Evolutionary conservation across 495 filamentous ascomycete genomes (phyloP).

Genomic region (Neurospora intermedia): DNA sequence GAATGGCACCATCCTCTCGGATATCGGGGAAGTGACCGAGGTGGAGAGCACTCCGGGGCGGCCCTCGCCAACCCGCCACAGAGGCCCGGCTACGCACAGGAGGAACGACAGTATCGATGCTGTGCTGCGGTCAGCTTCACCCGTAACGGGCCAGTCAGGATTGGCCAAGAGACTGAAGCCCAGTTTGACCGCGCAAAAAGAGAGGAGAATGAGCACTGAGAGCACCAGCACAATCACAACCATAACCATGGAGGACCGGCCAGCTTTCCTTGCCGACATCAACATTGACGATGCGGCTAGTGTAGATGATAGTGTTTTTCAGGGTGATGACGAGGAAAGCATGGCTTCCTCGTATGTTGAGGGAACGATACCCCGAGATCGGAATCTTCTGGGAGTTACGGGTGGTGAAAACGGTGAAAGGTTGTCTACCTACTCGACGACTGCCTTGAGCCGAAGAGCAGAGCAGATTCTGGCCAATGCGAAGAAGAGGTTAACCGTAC

Average conservation of each 20-base stretch:
- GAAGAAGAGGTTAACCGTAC: conserved; percentile 75
- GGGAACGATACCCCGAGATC: conserved; percentile 20
- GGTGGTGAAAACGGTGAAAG: conserved; percentile 21
- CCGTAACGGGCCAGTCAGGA: conserved; percentile 9
- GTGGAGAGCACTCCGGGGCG: conserved; percentile 41
- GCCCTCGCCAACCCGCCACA: conserved; percentile 16
- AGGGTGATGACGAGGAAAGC: conserved; percentile 50
- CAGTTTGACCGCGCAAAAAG: conserved; percentile 19
- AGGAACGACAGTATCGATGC: neutral
- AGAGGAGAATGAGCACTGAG: conserved; percentile 30
- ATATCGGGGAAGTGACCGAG: conserved; percentile 63
- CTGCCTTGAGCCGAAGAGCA: conserved; percentile 67
- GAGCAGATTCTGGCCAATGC: conserved; percentile 86
- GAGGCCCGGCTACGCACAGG: neutral
- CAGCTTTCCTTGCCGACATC: conserved; percentile 40
- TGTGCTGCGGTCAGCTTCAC: conserved; percentile 4
- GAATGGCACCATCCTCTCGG: conserved; percentile 54
- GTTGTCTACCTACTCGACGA: conserved; percentile 47
- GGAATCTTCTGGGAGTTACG: conserved; percentile 13
- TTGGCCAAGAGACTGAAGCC: conserved; percentile 33
- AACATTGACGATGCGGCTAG: conserved; percentile 47
- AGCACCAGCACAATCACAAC: conserved; percentile 42
- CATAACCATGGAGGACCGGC: conserved; percentile 34
- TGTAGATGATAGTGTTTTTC: conserved; percentile 46
- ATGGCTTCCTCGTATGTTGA: conserved; percentile 40